Conservation (phyloP, 495 filamentous ascomycete genomes). For the Penicillium lividum region DNA sequence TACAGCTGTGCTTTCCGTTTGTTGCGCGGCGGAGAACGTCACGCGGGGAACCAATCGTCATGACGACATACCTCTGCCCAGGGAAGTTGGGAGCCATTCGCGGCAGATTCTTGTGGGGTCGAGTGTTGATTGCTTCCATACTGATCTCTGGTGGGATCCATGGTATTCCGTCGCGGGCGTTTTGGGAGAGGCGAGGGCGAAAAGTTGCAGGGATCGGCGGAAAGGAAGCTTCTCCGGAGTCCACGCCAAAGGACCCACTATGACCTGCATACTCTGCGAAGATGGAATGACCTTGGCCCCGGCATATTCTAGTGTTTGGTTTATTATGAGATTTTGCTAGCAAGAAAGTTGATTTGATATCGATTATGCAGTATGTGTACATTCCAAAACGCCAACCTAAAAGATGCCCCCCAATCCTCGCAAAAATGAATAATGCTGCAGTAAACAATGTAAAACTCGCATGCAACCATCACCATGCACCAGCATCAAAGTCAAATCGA, state of each 20-base stretch:
- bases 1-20: conserved; percentile 2
- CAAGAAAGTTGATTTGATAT: not conserved
- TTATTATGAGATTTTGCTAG: not conserved
- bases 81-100: conserved; percentile 12
- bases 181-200: conserved; percentile 10
- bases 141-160: conserved; percentile 8
- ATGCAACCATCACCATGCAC: conserved; percentile 50
- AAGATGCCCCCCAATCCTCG: conserved; percentile 6
- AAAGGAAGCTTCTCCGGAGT: conserved; percentile 24
- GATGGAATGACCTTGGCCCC: not conserved
- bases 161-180: conserved; percentile 3
- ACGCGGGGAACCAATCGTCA: not conserved
- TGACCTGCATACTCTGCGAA: not conserved
- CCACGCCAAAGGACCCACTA: conserved; percentile 20
- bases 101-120: not conserved
- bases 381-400: conserved; percentile 9
- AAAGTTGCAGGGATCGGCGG: conserved; percentile 20
- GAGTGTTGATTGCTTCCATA: not conserved
- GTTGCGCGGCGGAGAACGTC: not conserved
- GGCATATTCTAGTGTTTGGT: not conserved
- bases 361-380: conserved; percentile 11
- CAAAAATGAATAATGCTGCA: not conserved
- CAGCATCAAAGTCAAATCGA: conserved; percentile 83
- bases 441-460: conserved; percentile 5
- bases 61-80: conserved; percentile 28